Evolutionary conservation across 2,329 filamentous ascomycete genomes (phyloP).

Genomic region (Calcarisporium arbuscula): DNA sequence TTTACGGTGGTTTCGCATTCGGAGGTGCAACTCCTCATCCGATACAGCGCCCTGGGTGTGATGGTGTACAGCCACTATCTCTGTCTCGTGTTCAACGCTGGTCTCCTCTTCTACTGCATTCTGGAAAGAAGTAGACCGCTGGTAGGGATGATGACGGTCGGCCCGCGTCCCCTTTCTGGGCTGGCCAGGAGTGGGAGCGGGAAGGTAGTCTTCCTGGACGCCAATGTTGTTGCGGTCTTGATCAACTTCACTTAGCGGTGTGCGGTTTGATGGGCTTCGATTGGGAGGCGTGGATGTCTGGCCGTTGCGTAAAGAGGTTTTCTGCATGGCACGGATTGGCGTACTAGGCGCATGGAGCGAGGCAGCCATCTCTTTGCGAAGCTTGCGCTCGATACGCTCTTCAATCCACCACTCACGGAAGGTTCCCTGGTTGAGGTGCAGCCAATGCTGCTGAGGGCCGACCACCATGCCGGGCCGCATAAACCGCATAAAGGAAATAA

Average conservation of each 20-base stretch:
- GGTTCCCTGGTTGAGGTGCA: conserved; percentile 90
- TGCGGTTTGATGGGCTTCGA: conserved; percentile 65
- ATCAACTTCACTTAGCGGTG: conserved; percentile 90
- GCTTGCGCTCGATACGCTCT: conserved; percentile 68
- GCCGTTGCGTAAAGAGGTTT: conserved; percentile 52
- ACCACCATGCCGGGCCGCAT: conserved; percentile 99
- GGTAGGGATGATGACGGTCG: conserved; percentile 70
- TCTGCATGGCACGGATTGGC: conserved; percentile 55
- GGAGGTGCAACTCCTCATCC: conserved; percentile 77
- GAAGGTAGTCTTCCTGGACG: conserved; percentile 83
- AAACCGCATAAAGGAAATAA: conserved; percentile 98
- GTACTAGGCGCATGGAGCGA: conserved; percentile 48
- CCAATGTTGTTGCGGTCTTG: conserved; percentile 64
- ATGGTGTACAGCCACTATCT: conserved; percentile 55
- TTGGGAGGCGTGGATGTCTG: conserved; percentile 82
- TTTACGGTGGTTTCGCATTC: conserved; percentile 64
- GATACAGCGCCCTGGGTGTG: conserved; percentile 60
- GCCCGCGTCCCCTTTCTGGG: conserved; percentile 80
- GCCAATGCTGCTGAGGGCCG: conserved; percentile 96
- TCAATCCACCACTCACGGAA: conserved; percentile 99
- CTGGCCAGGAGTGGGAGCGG: conserved; percentile 91
- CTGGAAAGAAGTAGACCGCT: conserved; percentile 45
- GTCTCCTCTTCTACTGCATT: conserved; percentile 43
- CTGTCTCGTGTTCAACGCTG: conserved; percentile 50
- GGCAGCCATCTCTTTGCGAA: conserved; percentile 52